These are phyloP conservation scores for Alternaria alternata DNA, from an alignment of 2,329 filamentous ascomycete genomes.

Conservation along the genomic window DNA sequence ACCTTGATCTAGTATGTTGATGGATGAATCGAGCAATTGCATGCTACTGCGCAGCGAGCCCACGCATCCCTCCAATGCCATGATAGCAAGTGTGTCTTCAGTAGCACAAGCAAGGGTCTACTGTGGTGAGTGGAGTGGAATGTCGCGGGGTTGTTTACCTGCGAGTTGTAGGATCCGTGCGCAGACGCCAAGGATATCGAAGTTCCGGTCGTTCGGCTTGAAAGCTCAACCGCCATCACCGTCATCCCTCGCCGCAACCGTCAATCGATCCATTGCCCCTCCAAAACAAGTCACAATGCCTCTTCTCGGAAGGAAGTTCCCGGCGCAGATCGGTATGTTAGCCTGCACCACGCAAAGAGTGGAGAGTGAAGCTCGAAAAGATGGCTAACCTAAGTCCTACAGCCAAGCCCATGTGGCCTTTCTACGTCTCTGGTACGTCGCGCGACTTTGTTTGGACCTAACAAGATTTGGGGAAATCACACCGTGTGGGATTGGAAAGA, in stretches of 20 bases:
- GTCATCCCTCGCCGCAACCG: conserved; percentile 43
- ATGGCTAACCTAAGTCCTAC: conserved; percentile 47
- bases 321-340: conserved; percentile 58
- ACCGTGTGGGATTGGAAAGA: conserved; percentile 17
- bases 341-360: conserved; percentile 10
- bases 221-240: conserved; percentile 32
- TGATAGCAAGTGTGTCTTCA: conserved; percentile 5
- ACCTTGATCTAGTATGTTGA: conserved; percentile 68
- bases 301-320: conserved; percentile 63
- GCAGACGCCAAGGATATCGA: conserved; percentile 41
- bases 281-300: conserved; percentile 50
- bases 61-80: conserved; percentile 65
- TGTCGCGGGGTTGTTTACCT: conserved; percentile 27
- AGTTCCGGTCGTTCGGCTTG: conserved; percentile 22
- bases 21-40: conserved; percentile 68
- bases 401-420: conserved; percentile 92
- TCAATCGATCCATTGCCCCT: conserved; percentile 40
- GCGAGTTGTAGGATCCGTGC: conserved; percentile 17
- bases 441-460: conserved; percentile 5
- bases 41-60: conserved; percentile 68
- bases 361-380: conserved; percentile 12
- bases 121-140: conserved; percentile 1
- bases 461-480: background rate
- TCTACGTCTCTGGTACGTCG: conserved; percentile 90
- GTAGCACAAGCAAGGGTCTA: background rate